Conservation (phyloP, 176 grass and related monocot genomes). For the Paspalum notatum region DNA sequence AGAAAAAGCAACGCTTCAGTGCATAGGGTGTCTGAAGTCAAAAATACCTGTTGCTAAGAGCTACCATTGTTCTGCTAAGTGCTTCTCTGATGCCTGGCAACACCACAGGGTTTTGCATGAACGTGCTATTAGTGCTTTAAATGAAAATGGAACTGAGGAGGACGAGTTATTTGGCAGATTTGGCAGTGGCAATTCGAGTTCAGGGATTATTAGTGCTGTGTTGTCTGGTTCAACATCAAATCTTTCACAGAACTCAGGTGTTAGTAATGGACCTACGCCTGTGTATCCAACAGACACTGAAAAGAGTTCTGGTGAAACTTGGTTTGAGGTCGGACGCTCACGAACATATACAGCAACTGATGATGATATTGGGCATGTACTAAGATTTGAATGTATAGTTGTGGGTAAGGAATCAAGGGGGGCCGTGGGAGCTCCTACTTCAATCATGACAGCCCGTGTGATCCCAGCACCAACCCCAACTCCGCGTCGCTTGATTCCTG, state of each 20-base stretch:
- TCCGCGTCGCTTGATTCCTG: slow-evolving; percentile 71
- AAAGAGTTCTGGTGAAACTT: slow-evolving; percentile 71
- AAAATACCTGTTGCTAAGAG: slow-evolving; percentile 85
- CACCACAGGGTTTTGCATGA: slow-evolving; percentile 82
- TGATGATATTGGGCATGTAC: slow-evolving; percentile 84
- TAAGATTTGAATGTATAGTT: slow-evolving; percentile 81
- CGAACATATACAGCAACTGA: slow-evolving; percentile 75
- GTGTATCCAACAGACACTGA: slow-evolving; percentile 50
- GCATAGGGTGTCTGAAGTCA: slow-evolving; percentile 82
- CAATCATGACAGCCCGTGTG: slow-evolving; percentile 70
- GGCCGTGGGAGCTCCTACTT: slow-evolving; percentile 58
- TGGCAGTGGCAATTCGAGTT: slow-evolving; percentile 42
- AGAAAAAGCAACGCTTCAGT: slow-evolving; percentile 84
- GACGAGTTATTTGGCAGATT: slow-evolving; percentile 73
- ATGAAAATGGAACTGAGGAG: slow-evolving; percentile 80
- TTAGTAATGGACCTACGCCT: slow-evolving; percentile 55
- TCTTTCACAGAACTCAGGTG: slow-evolving; percentile 41
- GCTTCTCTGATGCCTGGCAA: slow-evolving; percentile 85
- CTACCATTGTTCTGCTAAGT: slow-evolving; percentile 84
- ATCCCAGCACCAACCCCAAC: slow-evolving; percentile 85
- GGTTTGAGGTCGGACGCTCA: slow-evolving; percentile 72
- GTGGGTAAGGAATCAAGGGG: slow-evolving; percentile 61
- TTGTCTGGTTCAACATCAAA: slow-evolving; percentile 57
- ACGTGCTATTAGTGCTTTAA: slow-evolving; percentile 61
- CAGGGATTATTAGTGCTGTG: slow-evolving; percentile 38